A percentile compares a stretch with the other conserved stretches of the same genome.
These are phyloP conservation scores for Physocladia obscura DNA, from an alignment of 192 early-diverging fungal genomes.

Conservation along the genomic window DNA sequence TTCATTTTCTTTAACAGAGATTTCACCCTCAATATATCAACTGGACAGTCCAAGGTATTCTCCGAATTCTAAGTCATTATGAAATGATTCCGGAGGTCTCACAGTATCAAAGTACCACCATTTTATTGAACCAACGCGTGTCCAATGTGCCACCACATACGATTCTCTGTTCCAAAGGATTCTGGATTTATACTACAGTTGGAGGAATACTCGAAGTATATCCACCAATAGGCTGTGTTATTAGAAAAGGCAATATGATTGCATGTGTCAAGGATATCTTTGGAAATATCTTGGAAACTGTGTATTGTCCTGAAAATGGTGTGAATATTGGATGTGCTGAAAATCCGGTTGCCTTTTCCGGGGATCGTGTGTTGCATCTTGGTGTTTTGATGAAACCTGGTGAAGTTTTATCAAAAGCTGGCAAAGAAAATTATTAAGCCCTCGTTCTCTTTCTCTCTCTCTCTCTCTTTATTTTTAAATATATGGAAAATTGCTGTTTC, in stretches of 20 bases:
- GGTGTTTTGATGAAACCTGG: conserved; percentile 65
- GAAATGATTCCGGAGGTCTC: conserved; percentile 61
- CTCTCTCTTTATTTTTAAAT: too few species aligned
- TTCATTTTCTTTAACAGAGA: conserved; percentile 15
- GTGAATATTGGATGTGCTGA: conserved; percentile 77
- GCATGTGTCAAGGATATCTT: conserved; percentile 86
- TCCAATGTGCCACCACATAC: conserved; percentile 43
- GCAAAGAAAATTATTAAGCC: conserved; percentile 59
- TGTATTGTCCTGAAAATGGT: conserved; percentile 76
- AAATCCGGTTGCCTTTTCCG: conserved; percentile 84
- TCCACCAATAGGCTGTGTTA: conserved; percentile 77
- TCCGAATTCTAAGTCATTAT: conserved; percentile 64
- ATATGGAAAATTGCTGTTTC: too few species aligned
- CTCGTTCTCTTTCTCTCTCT: too few species aligned
- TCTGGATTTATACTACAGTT: conserved; percentile 83
- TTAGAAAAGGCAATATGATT: conserved; percentile 81
- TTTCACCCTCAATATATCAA: conserved; percentile 82
- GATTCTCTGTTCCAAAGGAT: conserved; percentile 52
- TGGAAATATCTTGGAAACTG: conserved; percentile 80
- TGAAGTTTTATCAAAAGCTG: conserved; percentile 46
- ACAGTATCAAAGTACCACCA: too few species aligned
- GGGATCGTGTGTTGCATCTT: conserved; percentile 83
- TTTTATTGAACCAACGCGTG: too few species aligned
- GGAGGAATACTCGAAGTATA: conserved; percentile 86
- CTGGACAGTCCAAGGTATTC: conserved; percentile 66